Evolutionary conservation across 768 basidiomycete genomes (phyloP), one percentile per base, ranked within the genome.

Genomic region (Tricholomella constricta): DNA sequence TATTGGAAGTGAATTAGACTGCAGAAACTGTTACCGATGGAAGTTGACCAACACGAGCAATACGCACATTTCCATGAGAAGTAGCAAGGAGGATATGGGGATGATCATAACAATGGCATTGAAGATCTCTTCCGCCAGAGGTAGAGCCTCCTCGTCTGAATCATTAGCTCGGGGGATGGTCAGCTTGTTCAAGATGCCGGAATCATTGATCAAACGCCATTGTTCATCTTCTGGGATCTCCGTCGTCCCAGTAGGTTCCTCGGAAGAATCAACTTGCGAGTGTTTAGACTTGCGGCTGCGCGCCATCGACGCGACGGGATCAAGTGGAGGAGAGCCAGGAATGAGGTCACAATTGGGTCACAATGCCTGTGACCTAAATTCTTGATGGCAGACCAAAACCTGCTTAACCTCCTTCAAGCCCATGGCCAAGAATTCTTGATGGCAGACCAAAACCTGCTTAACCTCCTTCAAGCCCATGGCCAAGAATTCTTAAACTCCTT

Each of bases 21-120:
- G 55, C 5, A 20, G 15, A 14, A 12, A n/a, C 17, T 27, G 22
- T 54, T 20, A 43, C 3, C 29, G 43, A n/a, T 10, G 15, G 25
- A 29, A 9, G 23, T 6, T 7, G 31, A 44, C 37, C 49, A 12
- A 48, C n/a, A 17, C 29, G 31, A 44, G 51, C 31, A 46, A 52
- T 17, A 72, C 89, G 62, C 65, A 94, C 91, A 93, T 88, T 64
- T 91, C 86, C 89, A 94, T 91, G 74, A 91, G 72, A 14, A 92
- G 62, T 34, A 92, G 74, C 45, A 92, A 71, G 63, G 85, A 92
- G 2, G 82, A 82, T 61, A 88, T 82, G 0, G 91, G 91, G 29
- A 88, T 84, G 50, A 91, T 80, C 48, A 87, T 70, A 17, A 88
- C 67, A 15, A 79, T 58, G 9, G 88, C 74, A 57, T 84, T 79